Evolutionary conservation across 2,329 filamentous ascomycete species (phyloP), one percentile per base, ranked within the genome.

Genomic region (Allantophomopsis cytisporea): DNA sequence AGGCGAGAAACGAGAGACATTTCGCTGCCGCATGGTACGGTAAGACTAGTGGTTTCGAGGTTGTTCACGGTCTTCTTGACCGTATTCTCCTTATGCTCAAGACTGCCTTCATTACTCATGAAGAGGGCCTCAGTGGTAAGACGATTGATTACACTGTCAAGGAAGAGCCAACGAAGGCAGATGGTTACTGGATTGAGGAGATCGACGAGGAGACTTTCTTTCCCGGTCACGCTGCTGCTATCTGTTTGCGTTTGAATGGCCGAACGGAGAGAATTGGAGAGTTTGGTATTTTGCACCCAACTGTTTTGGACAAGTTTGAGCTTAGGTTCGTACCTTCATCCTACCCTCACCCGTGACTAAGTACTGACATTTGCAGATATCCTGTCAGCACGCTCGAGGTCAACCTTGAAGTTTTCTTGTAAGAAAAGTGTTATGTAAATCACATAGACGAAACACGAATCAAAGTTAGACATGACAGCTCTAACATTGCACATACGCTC

Each of bases 1-100:
- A 87, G 66, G 83, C 79, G 50, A 76, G 86, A 49, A 98, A 98
- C 59, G 85, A 95, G 68, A 72, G 89, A 41, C 89, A 94, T 64
- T 96, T 94, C 59, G 86, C 85, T n/a, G 91, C 88, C 8, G 88
- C 87, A 2, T 94, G 83, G 73, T 95, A 89, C 62, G 88, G 88
- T 55, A 94, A 91, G 70, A 85, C 79, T 3, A 87, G 81, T 50
- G 91, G 93, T 33, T 98, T 98, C 60, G 91, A 98, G 63, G 69
- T 93, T 47, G 86, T 98, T 3, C 93, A 98, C 62, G 91, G 91
- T 42, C 71, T 98, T 48, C 67, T 98, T 34, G 91, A 98, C 61
- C 80, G 91, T 39, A 65, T 96, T 45, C 81, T 98, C 73, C 66
- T 84, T 44, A 96, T 96, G 89, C 73, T 98, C 44, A 82, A 82